Conservation (phyloP, 75 land plant genomes). For the Cunninghamia lanceolata region DNA sequence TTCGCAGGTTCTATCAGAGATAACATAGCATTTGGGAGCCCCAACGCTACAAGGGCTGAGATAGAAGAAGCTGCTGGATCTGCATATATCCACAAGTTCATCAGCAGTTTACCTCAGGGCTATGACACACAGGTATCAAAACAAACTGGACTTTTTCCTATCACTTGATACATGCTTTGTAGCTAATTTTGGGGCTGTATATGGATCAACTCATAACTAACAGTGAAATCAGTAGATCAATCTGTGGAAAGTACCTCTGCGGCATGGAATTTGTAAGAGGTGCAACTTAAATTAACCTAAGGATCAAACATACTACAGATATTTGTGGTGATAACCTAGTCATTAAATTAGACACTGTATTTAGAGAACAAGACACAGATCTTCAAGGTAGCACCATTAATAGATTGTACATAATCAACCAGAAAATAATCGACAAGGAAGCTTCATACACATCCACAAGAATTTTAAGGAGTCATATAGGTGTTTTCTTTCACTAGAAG, state of each 20-base stretch:
- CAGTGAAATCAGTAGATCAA: background rate
- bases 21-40: conserved; percentile 53
- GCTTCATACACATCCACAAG: no score
- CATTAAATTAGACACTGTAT: no score
- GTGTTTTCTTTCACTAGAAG: background rate
- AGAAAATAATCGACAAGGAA: no score
- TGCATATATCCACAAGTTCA: conserved; percentile 60
- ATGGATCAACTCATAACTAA: background rate
- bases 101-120: conserved; percentile 54
- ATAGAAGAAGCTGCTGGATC: conserved; percentile 52
- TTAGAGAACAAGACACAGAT: no score
- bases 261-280: no score
- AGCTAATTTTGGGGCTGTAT: no score
- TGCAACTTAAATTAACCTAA: no score
- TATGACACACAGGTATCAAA: conserved; percentile 57
- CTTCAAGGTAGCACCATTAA: no score
- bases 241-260: background rate
- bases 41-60: conserved; percentile 42
- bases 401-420: no score
- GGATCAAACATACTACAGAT: background rate
- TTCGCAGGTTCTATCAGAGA: conserved; percentile 55
- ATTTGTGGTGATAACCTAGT: no score
- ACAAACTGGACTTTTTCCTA: background rate
- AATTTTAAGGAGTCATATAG: no score
- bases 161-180: background rate